Percentiles rank a stretch among this genome's conserved stretches.
These are phyloP conservation scores for Panus rudis DNA, from an alignment of 768 basidiomycete genomes.

Conservation along the genomic window DNA sequence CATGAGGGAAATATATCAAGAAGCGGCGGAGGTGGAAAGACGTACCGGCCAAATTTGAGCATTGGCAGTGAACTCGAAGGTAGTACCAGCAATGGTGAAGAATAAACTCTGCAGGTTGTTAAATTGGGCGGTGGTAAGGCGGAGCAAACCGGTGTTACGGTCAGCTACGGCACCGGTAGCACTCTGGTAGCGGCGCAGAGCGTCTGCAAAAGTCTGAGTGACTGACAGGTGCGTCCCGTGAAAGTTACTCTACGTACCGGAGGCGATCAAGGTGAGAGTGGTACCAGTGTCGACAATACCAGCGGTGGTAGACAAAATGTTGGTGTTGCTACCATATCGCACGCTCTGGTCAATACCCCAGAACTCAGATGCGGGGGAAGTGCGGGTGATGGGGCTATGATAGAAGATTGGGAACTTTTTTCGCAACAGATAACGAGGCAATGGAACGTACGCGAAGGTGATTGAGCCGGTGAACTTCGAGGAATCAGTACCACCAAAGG, in stretches of 20 bases:
- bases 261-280: slow-evolving; percentile 25
- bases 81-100: slow-evolving; percentile 38
- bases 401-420: background rate
- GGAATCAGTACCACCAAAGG: slow-evolving; percentile 29
- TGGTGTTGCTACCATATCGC: slow-evolving; percentile 15
- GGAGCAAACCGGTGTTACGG: slow-evolving; percentile 39
- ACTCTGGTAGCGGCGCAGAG: slow-evolving; percentile 20
- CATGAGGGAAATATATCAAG: slow-evolving; percentile 1
- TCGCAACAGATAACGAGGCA: background rate
- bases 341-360: slow-evolving; percentile 26
- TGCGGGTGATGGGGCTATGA: slow-evolving; percentile 18
- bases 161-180: slow-evolving; percentile 27
- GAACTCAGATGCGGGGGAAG: slow-evolving; percentile 14
- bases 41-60: slow-evolving; percentile 23
- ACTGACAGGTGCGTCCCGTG: background rate
- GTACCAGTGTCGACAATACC: slow-evolving; percentile 34
- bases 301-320: slow-evolving; percentile 19
- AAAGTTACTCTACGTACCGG: slow-evolving; percentile 15
- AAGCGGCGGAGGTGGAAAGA: background rate
- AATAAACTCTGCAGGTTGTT: slow-evolving; percentile 43
- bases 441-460: slow-evolving; percentile 19
- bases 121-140: slow-evolving; percentile 45
- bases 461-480: slow-evolving; percentile 27
- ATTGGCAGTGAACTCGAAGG: slow-evolving; percentile 31
- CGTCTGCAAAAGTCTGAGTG: slow-evolving; percentile 14